Percentiles rank a stretch among this genome's conserved stretches.
Evolutionary conservation across 2,329 filamentous ascomycete genomes (phyloP).

Genomic region (Cercospora sp.): DNA sequence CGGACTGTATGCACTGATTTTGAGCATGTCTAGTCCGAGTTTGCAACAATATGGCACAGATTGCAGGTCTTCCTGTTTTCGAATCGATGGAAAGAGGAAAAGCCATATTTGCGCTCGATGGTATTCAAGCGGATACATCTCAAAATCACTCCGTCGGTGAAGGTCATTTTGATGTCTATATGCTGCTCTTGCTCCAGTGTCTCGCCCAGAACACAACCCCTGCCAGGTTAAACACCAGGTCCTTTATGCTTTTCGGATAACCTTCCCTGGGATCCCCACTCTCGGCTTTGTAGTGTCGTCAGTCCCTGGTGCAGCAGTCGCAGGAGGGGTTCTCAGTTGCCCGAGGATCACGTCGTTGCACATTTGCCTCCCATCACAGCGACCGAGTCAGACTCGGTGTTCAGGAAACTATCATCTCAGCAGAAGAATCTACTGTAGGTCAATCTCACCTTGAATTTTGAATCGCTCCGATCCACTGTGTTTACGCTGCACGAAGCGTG

Average conservation of each 20-base stretch:
- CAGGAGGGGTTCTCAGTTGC: conserved; percentile 7
- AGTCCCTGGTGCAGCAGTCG: neutral
- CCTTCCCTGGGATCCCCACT: neutral
- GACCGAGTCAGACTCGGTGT: neutral
- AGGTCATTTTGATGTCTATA: neutral
- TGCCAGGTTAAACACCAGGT: neutral
- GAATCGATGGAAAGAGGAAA: neutral
- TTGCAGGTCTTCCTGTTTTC: neutral
- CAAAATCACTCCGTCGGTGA: neutral
- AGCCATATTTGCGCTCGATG: neutral
- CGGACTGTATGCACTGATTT: neutral
- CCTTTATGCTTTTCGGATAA: neutral
- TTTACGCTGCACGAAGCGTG: neutral
- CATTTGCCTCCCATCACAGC: neutral
- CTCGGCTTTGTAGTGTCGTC: neutral
- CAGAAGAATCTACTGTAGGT: neutral
- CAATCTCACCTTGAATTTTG: neutral
- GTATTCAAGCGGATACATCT: neutral
- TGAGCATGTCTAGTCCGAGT: neutral
- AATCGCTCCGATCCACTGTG: neutral
- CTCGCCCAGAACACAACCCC: neutral
- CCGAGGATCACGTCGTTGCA: neutral
- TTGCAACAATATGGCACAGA: neutral
- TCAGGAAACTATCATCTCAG: neutral
- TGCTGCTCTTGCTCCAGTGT: neutral